phyloP scores from a whole-genome alignment of 257 asterid species.

The Forsythia suspensa region DNA sequence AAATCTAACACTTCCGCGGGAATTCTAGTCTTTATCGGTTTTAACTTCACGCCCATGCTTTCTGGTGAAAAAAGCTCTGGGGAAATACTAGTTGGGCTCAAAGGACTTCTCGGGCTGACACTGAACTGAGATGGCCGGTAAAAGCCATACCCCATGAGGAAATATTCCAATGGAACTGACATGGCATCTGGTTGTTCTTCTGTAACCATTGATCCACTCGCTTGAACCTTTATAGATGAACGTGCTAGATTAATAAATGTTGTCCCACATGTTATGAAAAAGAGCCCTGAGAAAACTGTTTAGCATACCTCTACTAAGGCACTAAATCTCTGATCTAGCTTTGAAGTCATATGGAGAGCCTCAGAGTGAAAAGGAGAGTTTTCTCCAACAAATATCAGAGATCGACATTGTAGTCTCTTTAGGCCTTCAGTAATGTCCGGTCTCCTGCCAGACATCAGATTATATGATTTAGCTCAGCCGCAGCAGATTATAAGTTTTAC shows the following conservation, averaged over 20 bases:
- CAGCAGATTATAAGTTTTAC: neutral
- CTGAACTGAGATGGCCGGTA: conserved; percentile 49
- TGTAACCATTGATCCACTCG: conserved; percentile 68
- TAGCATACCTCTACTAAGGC: conserved; percentile 63
- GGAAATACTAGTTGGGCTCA: conserved; percentile 62
- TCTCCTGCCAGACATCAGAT: conserved; percentile 42
- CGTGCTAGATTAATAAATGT: neutral
- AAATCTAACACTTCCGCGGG: conserved; percentile 23
- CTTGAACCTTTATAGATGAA: conserved; percentile 48
- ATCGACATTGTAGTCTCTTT: conserved; percentile 49
- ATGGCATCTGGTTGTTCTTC: conserved; percentile 74
- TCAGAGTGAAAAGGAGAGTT: conserved; percentile 56
- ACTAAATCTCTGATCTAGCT: conserved; percentile 61
- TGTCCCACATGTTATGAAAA: neutral
- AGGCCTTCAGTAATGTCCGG: conserved; percentile 54
- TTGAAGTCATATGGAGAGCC: conserved; percentile 64
- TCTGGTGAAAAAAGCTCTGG: conserved; percentile 77
- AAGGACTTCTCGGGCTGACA: conserved; percentile 71
- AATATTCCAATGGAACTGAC: conserved; percentile 62
- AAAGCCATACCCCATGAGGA: conserved; percentile 63
- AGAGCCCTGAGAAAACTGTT: neutral
- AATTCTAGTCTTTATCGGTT: conserved; percentile 58
- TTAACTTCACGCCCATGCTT: conserved; percentile 72
- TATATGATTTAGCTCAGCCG: neutral
- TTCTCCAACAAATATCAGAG: conserved; percentile 64